Base-by-base conservation (phyloP, 805 yeast species). In the Sugiyamaella smithiae region DNA sequence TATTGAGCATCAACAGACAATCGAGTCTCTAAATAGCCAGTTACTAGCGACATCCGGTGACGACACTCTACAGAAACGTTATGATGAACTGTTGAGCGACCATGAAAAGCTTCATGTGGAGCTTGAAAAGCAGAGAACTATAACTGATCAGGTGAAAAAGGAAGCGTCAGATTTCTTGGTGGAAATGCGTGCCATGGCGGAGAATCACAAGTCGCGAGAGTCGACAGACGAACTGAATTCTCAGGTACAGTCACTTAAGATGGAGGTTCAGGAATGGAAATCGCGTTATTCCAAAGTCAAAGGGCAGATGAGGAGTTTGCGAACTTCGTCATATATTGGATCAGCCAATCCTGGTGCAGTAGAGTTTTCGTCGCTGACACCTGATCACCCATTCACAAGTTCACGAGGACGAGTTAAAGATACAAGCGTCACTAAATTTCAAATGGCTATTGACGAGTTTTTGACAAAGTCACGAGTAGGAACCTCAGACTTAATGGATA, bases 161-260 rank as follows among this genome's bases (percentile, higher is more conserved):
- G 73, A 70, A 50, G 71, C 74, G 1, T 53, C 63, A 6, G 57
- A 45, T 20, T 64, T 67, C 41, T 53, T 70, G 16, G 55, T 50
- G 5, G 73, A 71, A 41, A 67, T 70, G 73, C 60, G 69, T n/a
- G 51, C 57, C 1, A 60, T 69, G 28, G 62, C 72, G 5, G 58
- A 58, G 38, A 53, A 51, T 43, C 60, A 52, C 11, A 48, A 47
- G 20, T 42, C 48, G 4, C 22, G 50, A 40, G 52, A 54, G 4
- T 44, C 58, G 4, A 54, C 57, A 36, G 58, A 57, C 35, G 54
- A 46, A 11, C 51, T 58, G 20, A 48, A 53, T 22, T 40, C 49
- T 11, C 56, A 64, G 22, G 52, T 66, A 3, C 62, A 62, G 29
- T 43, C 44, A 7, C 55, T 67, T 17, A 59, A 67, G 48, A 49